Conservation (phyloP, 805 yeast genomes). For the Wickerhamiella brachini region DNA sequence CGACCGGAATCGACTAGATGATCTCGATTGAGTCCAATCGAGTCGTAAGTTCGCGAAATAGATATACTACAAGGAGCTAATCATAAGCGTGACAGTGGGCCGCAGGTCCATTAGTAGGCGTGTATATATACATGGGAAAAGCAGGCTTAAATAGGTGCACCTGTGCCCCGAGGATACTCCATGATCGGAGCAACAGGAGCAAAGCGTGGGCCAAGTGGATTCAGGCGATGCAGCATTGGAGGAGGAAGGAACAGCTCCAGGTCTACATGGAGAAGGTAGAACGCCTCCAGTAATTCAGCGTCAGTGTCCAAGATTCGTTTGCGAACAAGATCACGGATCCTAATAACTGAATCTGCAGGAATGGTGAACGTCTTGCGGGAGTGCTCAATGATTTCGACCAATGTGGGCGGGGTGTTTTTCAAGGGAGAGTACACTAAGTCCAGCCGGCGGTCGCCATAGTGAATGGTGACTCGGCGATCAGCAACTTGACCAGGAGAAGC, state of each 20-base stretch:
- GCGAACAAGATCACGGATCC: constrained; percentile 25
- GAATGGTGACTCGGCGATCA: constrained; percentile 22
- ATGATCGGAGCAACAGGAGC: constrained; percentile 1
- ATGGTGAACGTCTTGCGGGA: constrained; percentile 62
- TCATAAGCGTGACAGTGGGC: no score
- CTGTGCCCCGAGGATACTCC: background rate
- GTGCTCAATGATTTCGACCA: constrained; percentile 63
- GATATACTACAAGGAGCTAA: no score
- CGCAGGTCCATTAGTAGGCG: no score
- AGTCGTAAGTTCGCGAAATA: no score
- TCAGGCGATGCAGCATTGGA: constrained; percentile 12
- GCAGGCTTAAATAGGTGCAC: background rate
- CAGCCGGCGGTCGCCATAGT: constrained; percentile 26
- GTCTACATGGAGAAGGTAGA: constrained; percentile 28
- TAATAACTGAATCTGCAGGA: constrained; percentile 25
- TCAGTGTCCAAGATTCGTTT: constrained; percentile 29
- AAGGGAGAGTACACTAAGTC: constrained; percentile 51
- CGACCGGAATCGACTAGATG: no score
- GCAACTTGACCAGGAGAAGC: background rate
- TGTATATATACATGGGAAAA: background rate
- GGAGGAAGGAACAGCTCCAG: constrained; percentile 29
- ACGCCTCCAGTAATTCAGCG: constrained; percentile 34
- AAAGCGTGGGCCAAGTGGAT: background rate
- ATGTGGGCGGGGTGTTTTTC: constrained; percentile 68
- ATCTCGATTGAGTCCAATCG: no score